Base-by-base conservation (phyloP, 2,329 filamentous ascomycete genomes). In the Laburnicola sp. region DNA sequence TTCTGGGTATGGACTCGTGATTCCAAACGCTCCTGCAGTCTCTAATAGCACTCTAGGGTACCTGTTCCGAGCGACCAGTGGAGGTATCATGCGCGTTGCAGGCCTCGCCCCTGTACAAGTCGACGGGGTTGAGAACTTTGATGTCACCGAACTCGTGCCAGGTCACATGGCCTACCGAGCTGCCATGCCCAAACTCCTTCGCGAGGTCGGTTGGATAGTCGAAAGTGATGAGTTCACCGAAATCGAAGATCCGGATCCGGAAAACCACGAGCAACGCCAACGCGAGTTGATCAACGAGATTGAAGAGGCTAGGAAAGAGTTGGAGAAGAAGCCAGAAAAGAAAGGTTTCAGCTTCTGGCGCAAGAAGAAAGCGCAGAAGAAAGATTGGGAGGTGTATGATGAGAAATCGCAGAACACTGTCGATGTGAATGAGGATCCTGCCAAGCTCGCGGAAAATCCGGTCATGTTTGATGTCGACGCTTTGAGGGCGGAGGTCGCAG, bases 111-210 rank as follows among this genome's bases (percentile, higher is more conserved):
- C 87, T 1, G 81, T 97, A 2, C 83, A 93, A 38, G 82, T 95
- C n/a, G 85, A 87, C 0, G 90, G 87, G 11, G 75, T 97, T 11
- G 94, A 97, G 70, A 97, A 97, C 65, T 80, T 95, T 57, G 86
- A 97, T 68, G 88, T 95, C 35, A 95, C 92, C 1, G 85, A 91
- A 49, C 77, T 88, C 40, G 93, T 97, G 11, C 84, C 86, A 26
- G 93, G 94, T 1, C 94, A 99, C 70, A 97, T 97, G 93, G 89
- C 94, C 45, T 99, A 99, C 75, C 89, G 94, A 71, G 84, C 85
- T 25, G 89, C 91, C 32, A 97, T 99, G 87, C 94, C 94, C 11
- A 84, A 84, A 50, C 80, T 99, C 16, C 79, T 99, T 45, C 85
- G 90, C 56, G 87, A 93, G 69, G 90, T 92, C 31, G 94, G 92